Evolutionary conservation across 2,329 filamentous ascomycete species (phyloP), one percentile per base, ranked within the genome.

Genomic region (Cladosporium sp.): DNA sequence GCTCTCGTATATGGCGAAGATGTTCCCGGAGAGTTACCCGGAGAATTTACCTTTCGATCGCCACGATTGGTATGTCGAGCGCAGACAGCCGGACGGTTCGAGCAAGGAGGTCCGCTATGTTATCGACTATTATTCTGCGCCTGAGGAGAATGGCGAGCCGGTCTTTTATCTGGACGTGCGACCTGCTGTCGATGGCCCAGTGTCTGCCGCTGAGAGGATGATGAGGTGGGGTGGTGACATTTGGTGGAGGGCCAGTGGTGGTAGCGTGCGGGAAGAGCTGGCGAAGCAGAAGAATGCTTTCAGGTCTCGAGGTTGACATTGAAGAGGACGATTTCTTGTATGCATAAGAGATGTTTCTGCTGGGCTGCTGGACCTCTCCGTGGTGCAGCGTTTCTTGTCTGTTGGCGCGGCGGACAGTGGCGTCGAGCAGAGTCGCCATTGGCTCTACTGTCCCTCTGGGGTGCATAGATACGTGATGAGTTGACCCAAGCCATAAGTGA

Each of bases 81-180:
- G 94, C 61, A 82, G 87, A 34, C 75, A 82, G 49, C 76, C 79
- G 4, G 80, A 86, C 55, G 90, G 89, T 25, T 72, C 86, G 58
- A 80, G 78, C 66, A 88, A 87, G 71, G 87, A 97, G 77, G 80
- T 97, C 45, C 85, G 94, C 67, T 99, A 99, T 72, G 85, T 99
- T 57, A 99, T 99, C 71, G 94, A 99, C 74, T 97, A 96, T 75
- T 97, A 97, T 74, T 87, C 88, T 34, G 93, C 87, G 22, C 87
- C 89, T 1, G 91, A 95, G 68, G 84, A 87, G 2, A 89, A 84
- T 0, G 94, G 92, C 32, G 91, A 97, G 71, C 93, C 94, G 2
- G 91, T 97, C 6, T 99, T 99, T 77, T 97, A 87, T 72, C 83
- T 99, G 56, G 94, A 99, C 70, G 94, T 99, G 19, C 83, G 94